Conservation (phyloP, 2,329 filamentous ascomycete genomes). For the Alternaria burnsii region DNA sequence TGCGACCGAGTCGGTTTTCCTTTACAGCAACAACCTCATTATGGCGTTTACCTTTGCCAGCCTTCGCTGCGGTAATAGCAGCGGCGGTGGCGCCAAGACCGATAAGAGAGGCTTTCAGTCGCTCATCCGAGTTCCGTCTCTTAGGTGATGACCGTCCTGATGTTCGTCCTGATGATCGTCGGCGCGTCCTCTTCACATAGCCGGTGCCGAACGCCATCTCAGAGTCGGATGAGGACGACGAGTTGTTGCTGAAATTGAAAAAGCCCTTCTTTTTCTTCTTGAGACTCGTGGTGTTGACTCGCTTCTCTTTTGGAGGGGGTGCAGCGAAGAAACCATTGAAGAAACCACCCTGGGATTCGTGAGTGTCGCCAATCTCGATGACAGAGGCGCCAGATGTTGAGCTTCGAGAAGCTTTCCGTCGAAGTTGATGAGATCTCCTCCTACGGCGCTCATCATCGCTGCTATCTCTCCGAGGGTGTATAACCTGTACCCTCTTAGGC, state of each 20-base stretch:
- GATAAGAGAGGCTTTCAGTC: constrained; percentile 56
- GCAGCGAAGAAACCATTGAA: constrained; percentile 69
- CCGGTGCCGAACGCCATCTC: constrained; percentile 58
- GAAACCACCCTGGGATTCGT: constrained; percentile 54
- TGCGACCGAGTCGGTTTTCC: constrained; percentile 38
- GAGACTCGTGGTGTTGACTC: constrained; percentile 33
- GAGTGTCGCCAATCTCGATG: constrained; percentile 70
- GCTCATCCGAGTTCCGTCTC: constrained; percentile 55
- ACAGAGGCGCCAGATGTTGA: constrained; percentile 62
- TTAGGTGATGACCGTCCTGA: constrained; percentile 35
- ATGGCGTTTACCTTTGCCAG: constrained; percentile 36
- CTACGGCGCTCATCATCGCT: constrained; percentile 41
- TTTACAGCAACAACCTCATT: constrained; percentile 49
- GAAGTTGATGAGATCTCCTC: constrained; percentile 35
- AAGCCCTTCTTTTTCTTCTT: constrained; percentile 56
- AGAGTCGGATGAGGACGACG: constrained; percentile 56
- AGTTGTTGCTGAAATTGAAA: constrained; percentile 60
- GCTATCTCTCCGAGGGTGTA: constrained; percentile 38
- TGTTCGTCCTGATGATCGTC: constrained; percentile 25
- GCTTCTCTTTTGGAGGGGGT: constrained; percentile 45
- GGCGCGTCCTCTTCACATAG: constrained; percentile 34
- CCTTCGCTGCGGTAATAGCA: constrained; percentile 57
- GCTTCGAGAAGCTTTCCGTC: constrained; percentile 46
- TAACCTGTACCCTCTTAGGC: constrained; percentile 42
- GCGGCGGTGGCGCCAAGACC: constrained; percentile 60